Evolutionary conservation across 192 early-diverging fungal genomes (phyloP), one percentile per base, ranked within the genome.

Genomic region (Backusella liffmaniae): DNA sequence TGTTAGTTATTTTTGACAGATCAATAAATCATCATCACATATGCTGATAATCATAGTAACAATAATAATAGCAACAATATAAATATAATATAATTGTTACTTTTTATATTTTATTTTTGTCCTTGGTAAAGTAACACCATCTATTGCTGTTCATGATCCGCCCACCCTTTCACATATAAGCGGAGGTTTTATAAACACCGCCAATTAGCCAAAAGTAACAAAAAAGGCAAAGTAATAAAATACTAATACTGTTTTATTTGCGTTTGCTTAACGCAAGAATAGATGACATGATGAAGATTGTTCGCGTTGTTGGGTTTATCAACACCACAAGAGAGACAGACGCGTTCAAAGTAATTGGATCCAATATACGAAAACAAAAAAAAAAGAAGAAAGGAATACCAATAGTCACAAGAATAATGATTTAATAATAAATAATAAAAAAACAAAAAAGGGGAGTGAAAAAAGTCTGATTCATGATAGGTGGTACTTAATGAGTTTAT

Each of bases 181-280:
- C 56, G 56, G 56, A 62, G 56, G 56, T 62, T 62, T 62, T 62
- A 26, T 62, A 62, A 62, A 62, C 56, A 62, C 56, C 56, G 56
- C 56, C 56, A 62, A 62, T 62, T 62, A 62, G 56, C 23, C 26
- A 62, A 62, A 62, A 29, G 23, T 29, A 10, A 26, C 56, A 62
- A 62, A 62, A 62, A 62, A 62, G 56, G 56, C 12, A 29, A 62
- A 62, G 23, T 29, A 29, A 62, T 59, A 59, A 59, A 59, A 59
- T 26, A 23, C 10, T 26, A 59, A 49, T 49, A 49, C 46, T 18
- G 18, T 49, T 62, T 29, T 62, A 62, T 62, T 62, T 26, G 10
- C 12, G 3, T 59, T 59, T 59, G 53, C 10, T 59, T 21, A 59
- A 59, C 26, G 23, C 23, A 62, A 29, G 46, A 49, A 49, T 49